Conservation (phyloP, 2,329 filamentous ascomycete species). For the Penicillium sp. region DNA sequence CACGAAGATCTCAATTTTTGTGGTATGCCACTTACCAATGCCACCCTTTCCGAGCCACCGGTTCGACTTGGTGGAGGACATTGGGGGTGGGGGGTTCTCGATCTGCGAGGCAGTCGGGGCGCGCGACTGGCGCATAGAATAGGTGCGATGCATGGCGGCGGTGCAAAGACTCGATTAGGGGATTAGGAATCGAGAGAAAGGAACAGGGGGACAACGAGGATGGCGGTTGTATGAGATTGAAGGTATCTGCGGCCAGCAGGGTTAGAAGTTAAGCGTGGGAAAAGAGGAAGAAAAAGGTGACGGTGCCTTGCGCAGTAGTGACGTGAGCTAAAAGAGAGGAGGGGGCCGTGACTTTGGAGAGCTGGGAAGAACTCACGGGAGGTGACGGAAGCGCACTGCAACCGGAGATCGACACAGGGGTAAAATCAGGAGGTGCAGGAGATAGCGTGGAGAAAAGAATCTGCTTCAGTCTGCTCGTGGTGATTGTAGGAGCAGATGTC, state of each 20-base stretch:
- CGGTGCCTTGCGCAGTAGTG: constrained; percentile 37
- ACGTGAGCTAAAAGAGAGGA: constrained; percentile 29
- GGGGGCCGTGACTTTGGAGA: constrained; percentile 10
- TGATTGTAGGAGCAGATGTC: background rate
- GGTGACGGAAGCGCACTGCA: constrained; percentile 30
- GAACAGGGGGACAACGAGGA: background rate
- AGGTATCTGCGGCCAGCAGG: constrained; percentile 17
- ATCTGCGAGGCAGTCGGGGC: constrained; percentile 90
- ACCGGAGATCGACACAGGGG: constrained; percentile 15
- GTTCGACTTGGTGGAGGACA: constrained; percentile 86
- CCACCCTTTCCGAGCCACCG: constrained; percentile 85
- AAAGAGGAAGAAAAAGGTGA: background rate
- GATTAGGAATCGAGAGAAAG: background rate
- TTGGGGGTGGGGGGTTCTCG: constrained; percentile 89
- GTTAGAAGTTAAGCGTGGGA: constrained; percentile 4
- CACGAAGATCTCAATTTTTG: background rate
- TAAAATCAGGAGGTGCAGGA: constrained; percentile 1
- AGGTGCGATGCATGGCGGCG: constrained; percentile 87
- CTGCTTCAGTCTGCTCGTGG: background rate
- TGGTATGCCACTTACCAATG: constrained; percentile 67
- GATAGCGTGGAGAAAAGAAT: background rate
- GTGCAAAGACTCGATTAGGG: constrained; percentile 3
- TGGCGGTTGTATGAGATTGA: constrained; percentile 2
- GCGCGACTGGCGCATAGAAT: constrained; percentile 97
- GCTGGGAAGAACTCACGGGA: constrained; percentile 21